These are phyloP conservation scores for Coleophoma crateriformis DNA, from an alignment of 2,329 filamentous ascomycete genomes.

Conservation along the genomic window DNA sequence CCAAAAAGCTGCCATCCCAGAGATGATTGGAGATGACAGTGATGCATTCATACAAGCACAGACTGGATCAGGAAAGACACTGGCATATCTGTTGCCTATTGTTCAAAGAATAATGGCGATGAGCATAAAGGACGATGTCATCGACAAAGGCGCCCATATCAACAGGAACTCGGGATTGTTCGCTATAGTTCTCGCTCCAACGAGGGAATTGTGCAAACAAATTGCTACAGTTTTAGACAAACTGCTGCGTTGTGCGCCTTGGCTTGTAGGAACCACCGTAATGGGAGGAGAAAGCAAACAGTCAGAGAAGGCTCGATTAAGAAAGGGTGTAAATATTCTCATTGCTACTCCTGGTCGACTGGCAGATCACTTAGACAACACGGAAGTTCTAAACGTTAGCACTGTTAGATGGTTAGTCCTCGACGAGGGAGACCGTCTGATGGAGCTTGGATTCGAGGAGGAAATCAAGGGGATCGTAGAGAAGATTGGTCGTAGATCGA, in stretches of 20 bases:
- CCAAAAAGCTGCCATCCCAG: constrained; percentile 81
- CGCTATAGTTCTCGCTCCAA: constrained; percentile 89
- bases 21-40: constrained; percentile 71
- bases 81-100: constrained; percentile 91
- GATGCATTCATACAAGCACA: constrained; percentile 97
- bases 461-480: constrained; percentile 84
- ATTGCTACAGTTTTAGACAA: constrained; percentile 83
- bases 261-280: constrained; percentile 87
- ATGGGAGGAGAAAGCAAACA: constrained; percentile 65
- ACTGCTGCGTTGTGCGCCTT: constrained; percentile 81
- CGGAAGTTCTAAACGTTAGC: constrained; percentile 79
- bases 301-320: constrained; percentile 84
- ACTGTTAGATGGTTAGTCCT: constrained; percentile 91
- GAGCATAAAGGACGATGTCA: constrained; percentile 47
- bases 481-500: constrained; percentile 62
- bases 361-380: constrained; percentile 88
- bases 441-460: constrained; percentile 96
- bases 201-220: constrained; percentile 89
- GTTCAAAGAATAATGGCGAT: constrained; percentile 82
- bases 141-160: constrained; percentile 45
- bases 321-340: constrained; percentile 92
- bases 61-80: constrained; percentile 94
- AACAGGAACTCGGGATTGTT: constrained; percentile 86
- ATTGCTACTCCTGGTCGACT: constrained; percentile 91
- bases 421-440: constrained; percentile 94